Base-by-base conservation (phyloP, 768 basidiomycete species). In the Macrolepiota fuliginosa region DNA sequence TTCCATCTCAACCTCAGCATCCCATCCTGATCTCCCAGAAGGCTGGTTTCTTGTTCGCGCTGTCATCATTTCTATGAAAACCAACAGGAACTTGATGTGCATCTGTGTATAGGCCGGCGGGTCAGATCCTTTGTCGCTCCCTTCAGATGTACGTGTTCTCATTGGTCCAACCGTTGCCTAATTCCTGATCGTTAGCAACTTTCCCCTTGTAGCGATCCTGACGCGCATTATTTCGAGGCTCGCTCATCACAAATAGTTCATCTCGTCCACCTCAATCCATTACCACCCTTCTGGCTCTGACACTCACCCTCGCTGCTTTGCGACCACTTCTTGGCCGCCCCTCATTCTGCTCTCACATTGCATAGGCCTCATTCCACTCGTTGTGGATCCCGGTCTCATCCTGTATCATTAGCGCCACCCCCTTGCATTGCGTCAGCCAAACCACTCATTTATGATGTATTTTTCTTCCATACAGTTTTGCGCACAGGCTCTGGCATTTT, bases 41-140 rank as follows among this genome's bases (percentile, higher is more conserved):
- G 71, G 24, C 56, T 56, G 10, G 49, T 66, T 37, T 46, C 57
- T 45, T 76, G 74, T 62, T 50, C 58, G 29, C 64, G 57, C 11
- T 74, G 74, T 59, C 63, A 67, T 22, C 61, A 58, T 37, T 47
- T 54, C 10, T 72, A 66, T 57, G 70, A 70, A 39, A 52, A 62
- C 57, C 54, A 57, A 25, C 61, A 57, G 24, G 66, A 69, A 22
- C 37, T 71, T 47, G 60, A 54, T 22, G 62, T 65, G 36, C 72
- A 73, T 53, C 39, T 58, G 35, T 76, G 73, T 57, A 58, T 45
- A 4, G 61, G 58, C 19, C 46, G n/a, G 27, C 29, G 47, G 53
- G 29, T 59, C 52, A 32, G 53, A 12, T 50, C 36, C 58, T 47
- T 57, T 42, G 50, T 47, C 35, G 24, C 42, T 61, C 55, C 65